Conservation (phyloP, 306 rosid genomes). For the Quercus dentata region DNA sequence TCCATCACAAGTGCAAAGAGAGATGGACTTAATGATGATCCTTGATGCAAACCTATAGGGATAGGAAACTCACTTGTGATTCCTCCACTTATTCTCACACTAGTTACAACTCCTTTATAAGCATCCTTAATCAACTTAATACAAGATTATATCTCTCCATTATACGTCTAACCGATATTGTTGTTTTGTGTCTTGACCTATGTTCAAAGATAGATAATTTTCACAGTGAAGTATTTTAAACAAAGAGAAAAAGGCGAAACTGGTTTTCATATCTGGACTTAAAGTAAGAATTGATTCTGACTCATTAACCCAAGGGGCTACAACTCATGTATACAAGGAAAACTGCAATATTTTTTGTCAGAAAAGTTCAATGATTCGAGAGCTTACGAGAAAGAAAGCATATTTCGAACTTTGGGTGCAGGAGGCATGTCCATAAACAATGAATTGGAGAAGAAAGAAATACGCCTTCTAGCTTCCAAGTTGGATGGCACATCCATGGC, state of each 20-base stretch:
- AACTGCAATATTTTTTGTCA: conserved; percentile 1
- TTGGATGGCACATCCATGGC: conserved; percentile 98
- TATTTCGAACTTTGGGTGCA: conserved; percentile 92
- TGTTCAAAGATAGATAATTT: background rate
- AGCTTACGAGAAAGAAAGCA: conserved; percentile 97
- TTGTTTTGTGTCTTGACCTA: too few species aligned
- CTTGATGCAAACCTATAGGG: too few species aligned
- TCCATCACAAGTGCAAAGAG: too few species aligned
- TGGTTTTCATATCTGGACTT: background rate
- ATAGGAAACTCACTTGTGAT: too few species aligned
- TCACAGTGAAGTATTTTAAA: background rate
- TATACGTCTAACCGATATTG: too few species aligned
- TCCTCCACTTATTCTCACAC: too few species aligned
- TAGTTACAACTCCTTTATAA: too few species aligned
- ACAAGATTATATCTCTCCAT: too few species aligned
- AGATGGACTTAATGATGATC: too few species aligned
- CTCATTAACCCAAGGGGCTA: background rate
- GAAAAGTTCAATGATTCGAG: background rate
- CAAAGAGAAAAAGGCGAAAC: background rate
- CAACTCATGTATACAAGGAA: conserved; percentile 1
- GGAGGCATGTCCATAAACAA: conserved; percentile 96
- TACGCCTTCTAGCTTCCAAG: conserved; percentile 95
- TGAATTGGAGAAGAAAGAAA: conserved; percentile 90
- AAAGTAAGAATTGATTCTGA: background rate
- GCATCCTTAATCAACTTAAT: too few species aligned